phyloP scores from a whole-genome alignment of 495 filamentous ascomycete species.

The Daldinia caldariorum region DNA sequence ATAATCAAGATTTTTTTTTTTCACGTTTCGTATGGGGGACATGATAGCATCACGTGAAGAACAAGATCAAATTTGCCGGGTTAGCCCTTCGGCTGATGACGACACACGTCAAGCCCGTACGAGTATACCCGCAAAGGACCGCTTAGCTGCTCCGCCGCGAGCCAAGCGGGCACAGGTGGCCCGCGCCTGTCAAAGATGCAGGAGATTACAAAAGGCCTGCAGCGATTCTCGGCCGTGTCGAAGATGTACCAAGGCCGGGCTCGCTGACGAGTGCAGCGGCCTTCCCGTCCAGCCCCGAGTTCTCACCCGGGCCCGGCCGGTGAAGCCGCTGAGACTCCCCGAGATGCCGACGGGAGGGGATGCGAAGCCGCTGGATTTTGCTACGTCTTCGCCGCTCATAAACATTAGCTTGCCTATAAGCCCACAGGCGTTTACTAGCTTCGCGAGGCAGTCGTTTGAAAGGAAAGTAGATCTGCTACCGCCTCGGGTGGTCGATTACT shows the following conservation, averaged over 20 bases:
- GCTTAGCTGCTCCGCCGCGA: constrained; percentile 16
- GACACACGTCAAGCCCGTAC: background rate
- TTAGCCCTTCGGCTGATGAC: background rate
- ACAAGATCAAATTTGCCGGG: background rate
- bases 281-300: constrained; percentile 4
- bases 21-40: background rate
- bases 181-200: constrained; percentile 47
- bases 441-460: constrained; percentile 33
- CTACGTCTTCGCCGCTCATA: constrained; percentile 17
- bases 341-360: constrained; percentile 3
- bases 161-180: constrained; percentile 44
- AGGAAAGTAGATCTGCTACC: constrained; percentile 33
- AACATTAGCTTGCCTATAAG: constrained; percentile 27
- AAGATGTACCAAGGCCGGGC: constrained; percentile 42
- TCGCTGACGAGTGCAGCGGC: constrained; percentile 42
- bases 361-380: constrained; percentile 2
- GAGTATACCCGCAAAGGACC: background rate
- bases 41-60: background rate
- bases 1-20: background rate
- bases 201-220: constrained; percentile 45
- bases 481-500: constrained; percentile 43
- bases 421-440: constrained; percentile 36
- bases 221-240: constrained; percentile 47
- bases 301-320: constrained; percentile 12
- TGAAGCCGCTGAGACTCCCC: constrained; percentile 5